A percentile compares a stretch with the other conserved stretches of the same genome.
Conservation (phyloP, 768 basidiomycete genomes). For the Lactarius psammicola region DNA sequence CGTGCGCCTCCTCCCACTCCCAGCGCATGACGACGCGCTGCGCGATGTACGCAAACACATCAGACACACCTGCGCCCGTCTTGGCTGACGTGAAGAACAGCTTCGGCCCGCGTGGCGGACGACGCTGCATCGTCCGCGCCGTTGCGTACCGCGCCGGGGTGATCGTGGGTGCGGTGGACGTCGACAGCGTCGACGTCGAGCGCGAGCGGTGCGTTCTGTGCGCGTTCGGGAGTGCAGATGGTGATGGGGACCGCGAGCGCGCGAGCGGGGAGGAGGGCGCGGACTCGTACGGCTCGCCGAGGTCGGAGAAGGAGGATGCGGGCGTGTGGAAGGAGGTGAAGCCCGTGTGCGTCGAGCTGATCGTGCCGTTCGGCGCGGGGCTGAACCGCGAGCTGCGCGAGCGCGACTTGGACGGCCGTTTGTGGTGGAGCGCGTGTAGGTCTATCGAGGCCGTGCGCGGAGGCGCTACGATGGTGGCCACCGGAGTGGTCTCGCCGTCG, state of each 20-base stretch:
- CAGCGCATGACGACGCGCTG: conserved; percentile 56
- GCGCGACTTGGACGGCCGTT: conserved; percentile 42
- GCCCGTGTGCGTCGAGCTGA: conserved; percentile 56
- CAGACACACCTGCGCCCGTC: conserved; percentile 66
- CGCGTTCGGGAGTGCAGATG: conserved; percentile 29
- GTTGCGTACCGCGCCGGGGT: conserved; percentile 31
- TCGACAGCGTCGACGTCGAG: conserved; percentile 25
- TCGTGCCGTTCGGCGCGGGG: conserved; percentile 45
- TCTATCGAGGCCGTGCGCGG: conserved; percentile 36
- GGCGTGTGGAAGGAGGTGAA: conserved; percentile 74
- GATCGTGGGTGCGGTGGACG: conserved; percentile 31
- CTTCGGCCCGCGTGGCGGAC: conserved; percentile 55
- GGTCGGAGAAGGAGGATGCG: conserved; percentile 70
- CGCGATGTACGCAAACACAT: conserved; percentile 78
- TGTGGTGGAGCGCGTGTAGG: conserved; percentile 34
- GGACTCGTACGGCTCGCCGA: conserved; percentile 44
- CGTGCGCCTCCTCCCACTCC: conserved; percentile 60
- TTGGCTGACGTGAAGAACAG: conserved; percentile 78
- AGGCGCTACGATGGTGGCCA: conserved; percentile 25
- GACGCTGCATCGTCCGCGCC: conserved; percentile 28
- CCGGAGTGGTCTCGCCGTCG: conserved; percentile 4
- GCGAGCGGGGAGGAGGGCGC: conserved; percentile 60
- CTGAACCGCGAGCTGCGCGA: conserved; percentile 47
- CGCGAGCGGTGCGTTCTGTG: conserved; percentile 26
- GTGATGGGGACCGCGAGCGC: conserved; percentile 30